Percentiles rank a stretch among this genome's conserved stretches.
These are phyloP conservation scores for Lepiota subincarnata DNA, from an alignment of 768 basidiomycete species.

Conservation along the genomic window DNA sequence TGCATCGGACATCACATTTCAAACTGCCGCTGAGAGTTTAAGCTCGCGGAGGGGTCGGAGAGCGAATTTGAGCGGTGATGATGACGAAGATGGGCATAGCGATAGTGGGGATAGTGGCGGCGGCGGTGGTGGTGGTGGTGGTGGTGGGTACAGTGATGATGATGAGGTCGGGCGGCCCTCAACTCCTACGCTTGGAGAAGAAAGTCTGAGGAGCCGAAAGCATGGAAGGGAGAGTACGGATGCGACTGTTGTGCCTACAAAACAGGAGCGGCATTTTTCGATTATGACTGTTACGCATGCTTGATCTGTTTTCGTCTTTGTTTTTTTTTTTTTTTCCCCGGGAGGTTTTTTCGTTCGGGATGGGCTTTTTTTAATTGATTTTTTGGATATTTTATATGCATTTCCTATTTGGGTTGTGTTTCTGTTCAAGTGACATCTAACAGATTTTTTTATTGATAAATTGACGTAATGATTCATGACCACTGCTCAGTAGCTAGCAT, in stretches of 20 bases:
- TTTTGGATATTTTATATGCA: too few species aligned
- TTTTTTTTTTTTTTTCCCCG: too few species aligned
- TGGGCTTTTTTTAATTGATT: too few species aligned
- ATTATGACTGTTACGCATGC: background rate
- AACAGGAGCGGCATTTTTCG: background rate
- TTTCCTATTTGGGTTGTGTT: too few species aligned
- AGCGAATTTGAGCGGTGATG: background rate
- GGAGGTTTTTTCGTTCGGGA: too few species aligned
- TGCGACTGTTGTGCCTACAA: conserved; percentile 14
- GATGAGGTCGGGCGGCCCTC: conserved; percentile 6
- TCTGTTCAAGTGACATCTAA: too few species aligned
- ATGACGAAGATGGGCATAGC: background rate
- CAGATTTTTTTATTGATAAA: too few species aligned
- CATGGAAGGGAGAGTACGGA: conserved; percentile 18
- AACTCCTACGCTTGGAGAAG: conserved; percentile 15
- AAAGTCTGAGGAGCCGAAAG: background rate
- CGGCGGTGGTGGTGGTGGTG: background rate
- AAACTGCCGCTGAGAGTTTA: conserved; percentile 15
- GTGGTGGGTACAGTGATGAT: background rate
- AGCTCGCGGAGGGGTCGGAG: background rate
- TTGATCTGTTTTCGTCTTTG: background rate
- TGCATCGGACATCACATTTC: conserved; percentile 9
- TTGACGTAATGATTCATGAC: too few species aligned
- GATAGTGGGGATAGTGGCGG: background rate
- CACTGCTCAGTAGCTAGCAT: too few species aligned